phyloP scores from a whole-genome alignment of 176 grass and related monocot species.

The Triticum monococcum region DNA sequence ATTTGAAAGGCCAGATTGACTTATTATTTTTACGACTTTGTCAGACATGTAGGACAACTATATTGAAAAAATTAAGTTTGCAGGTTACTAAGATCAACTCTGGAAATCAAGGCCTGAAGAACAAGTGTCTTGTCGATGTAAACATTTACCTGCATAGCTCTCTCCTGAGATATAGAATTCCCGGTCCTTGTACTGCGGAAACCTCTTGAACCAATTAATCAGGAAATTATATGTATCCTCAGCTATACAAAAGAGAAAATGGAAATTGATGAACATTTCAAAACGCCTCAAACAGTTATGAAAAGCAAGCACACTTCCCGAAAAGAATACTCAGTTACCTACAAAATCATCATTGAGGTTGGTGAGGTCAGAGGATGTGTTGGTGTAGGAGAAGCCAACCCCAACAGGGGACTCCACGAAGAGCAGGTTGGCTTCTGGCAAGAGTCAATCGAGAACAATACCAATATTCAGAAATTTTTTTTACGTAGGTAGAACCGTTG shows the following conservation, averaged over 20 bases:
- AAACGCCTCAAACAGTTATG: neutral
- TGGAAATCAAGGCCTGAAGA: neutral
- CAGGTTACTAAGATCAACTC: neutral
- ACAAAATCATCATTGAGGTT: conserved; percentile 37
- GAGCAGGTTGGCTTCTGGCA: conserved; percentile 47
- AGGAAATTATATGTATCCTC: conserved; percentile 82
- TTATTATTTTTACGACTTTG: neutral
- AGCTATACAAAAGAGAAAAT: conserved; percentile 27
- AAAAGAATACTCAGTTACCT: conserved; percentile 28
- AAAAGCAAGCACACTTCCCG: neutral
- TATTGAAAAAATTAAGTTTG: neutral
- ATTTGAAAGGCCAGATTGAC: too few relatives aligned
- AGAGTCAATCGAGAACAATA: neutral
- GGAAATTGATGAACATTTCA: neutral
- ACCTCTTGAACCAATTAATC: conserved; percentile 62
- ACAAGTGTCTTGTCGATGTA: neutral
- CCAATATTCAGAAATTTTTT: neutral
- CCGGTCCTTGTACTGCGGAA: conserved; percentile 51
- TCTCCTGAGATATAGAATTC: conserved; percentile 84
- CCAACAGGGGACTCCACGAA: conserved; percentile 49
- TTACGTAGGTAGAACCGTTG: neutral
- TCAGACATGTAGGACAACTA: neutral
- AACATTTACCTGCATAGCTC: conserved; percentile 77
- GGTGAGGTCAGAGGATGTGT: conserved; percentile 42
- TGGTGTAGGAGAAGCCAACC: conserved; percentile 52